Evolutionary conservation across 208 protist genomes (phyloP), one percentile per base, ranked within the genome.

Genomic region (Leishmania mexicana): DNA sequence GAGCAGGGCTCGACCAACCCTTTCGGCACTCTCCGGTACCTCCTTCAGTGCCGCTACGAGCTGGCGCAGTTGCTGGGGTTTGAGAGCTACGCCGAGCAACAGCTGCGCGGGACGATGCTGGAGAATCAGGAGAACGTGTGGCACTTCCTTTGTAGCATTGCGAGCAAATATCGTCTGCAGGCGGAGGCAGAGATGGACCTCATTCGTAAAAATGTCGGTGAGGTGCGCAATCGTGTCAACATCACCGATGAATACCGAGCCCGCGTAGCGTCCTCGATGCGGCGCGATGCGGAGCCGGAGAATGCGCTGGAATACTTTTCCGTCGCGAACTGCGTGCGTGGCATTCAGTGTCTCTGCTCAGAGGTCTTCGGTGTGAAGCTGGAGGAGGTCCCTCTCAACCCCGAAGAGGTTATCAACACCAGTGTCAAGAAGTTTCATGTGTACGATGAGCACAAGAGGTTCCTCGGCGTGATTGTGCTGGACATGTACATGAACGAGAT

Each of bases 381-480:
- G 47, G 91, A 96, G 76, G 79, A 93, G 75, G 94, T 95, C 4
- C 80, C 89, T 53, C 93, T 98, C 83, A 76, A 81, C 51, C 83
- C 87, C 21, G 88, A 96, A 64, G 95, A 98, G 82, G 81, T 92
- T 24, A 95, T 96, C 86, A 95, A 95, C 85, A 70, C 45, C 40
- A 88, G 92, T 75, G 94, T 94, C 31, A 91, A 94, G 81, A 98
- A 98, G 87, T 98, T 88, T 84, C 87, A 94, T 76, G 94, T 98
- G 28, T 94, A 93, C 81, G 92, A 98, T 81, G 95, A 96, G 65
- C 73, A 94, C 57, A 86, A 91, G 49, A 74, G 87, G 53, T 97
- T 97, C 75, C 87, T 98, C 19, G 96, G 96, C 49, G 90, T 95
- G 68, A 98, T 98, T 88, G 93, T 97, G 81, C 89, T 98, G 21